Percentiles rank a stretch among this genome's conserved stretches.
Evolutionary conservation across 2,329 filamentous ascomycete species (phyloP).

Genomic region (Talaromyces sp.): DNA sequence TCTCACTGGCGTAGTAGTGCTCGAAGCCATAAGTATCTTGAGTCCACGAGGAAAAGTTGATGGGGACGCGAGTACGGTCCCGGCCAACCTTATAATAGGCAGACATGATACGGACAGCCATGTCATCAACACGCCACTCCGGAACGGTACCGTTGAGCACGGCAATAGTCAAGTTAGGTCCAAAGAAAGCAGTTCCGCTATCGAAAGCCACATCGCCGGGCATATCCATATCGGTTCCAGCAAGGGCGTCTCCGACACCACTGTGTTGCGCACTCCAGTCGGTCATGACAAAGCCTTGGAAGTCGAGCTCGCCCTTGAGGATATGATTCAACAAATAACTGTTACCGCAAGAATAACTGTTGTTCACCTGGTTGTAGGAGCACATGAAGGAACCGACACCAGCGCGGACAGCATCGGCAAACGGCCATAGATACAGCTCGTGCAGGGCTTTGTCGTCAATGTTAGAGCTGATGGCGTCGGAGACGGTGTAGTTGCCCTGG

Average conservation of each 20-base stretch:
- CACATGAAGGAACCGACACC: constrained; percentile 66
- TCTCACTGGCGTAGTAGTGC: constrained; percentile 58
- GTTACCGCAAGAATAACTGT: constrained; percentile 63
- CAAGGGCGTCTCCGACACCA: constrained; percentile 59
- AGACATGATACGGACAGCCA: constrained; percentile 74
- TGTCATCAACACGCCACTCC: constrained; percentile 83
- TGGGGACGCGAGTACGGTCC: constrained; percentile 46
- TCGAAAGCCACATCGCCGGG: constrained; percentile 76
- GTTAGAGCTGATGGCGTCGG: constrained; percentile 56
- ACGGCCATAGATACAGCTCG: constrained; percentile 62
- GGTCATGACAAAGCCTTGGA: constrained; percentile 63
- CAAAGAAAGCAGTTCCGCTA: constrained; percentile 70
- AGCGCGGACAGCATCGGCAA: constrained; percentile 61
- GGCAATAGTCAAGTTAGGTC: constrained; percentile 78
- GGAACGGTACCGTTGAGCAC: constrained; percentile 87
- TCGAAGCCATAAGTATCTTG: constrained; percentile 66
- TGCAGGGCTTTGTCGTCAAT: constrained; percentile 60
- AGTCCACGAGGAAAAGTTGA: constrained; percentile 90
- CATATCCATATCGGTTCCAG: constrained; percentile 78
- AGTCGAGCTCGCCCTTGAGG: constrained; percentile 68
- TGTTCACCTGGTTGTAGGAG: constrained; percentile 67
- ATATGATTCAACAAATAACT: constrained; percentile 55
- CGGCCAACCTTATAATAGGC: constrained; percentile 61
- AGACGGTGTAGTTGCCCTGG: constrained; percentile 56
- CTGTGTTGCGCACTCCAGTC: constrained; percentile 77